phyloP scores from a whole-genome alignment of 805 yeast genomes.

The Lipomyces orientalis region DNA sequence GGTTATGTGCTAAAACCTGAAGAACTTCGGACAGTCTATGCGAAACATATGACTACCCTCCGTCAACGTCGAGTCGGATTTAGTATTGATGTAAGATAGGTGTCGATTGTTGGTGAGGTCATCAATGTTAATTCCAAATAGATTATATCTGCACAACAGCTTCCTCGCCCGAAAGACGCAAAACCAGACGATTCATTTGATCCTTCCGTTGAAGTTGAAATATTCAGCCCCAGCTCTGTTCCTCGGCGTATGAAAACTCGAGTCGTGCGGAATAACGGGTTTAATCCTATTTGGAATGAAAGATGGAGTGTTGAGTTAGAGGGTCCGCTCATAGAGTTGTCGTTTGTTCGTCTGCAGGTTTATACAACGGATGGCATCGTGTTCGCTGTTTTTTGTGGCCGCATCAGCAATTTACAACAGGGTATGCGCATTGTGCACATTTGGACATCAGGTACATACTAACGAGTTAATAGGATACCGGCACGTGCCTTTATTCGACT shows the following conservation, averaged over 20 bases:
- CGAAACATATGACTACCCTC: slow-evolving; percentile 3
- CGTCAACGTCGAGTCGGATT: slow-evolving; percentile 5
- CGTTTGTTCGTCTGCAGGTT: slow-evolving; percentile 48
- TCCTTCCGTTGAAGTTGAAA: slow-evolving; percentile 67
- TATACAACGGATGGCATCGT: slow-evolving; percentile 43
- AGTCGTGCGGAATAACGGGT: slow-evolving; percentile 70
- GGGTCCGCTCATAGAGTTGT: slow-evolving; percentile 43
- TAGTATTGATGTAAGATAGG: slow-evolving; percentile 5
- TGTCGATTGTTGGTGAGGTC: background rate
- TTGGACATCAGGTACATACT: background rate
- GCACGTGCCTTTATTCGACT: slow-evolving; percentile 76
- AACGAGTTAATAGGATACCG: slow-evolving; percentile 55
- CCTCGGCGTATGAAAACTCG: slow-evolving; percentile 41
- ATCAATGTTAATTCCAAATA: background rate
- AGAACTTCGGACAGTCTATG: slow-evolving; percentile 43
- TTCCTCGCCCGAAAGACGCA: slow-evolving; percentile 70
- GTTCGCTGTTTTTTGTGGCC: slow-evolving; percentile 66
- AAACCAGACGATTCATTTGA: slow-evolving; percentile 55
- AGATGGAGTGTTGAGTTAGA: slow-evolving; percentile 53
- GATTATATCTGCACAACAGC: slow-evolving; percentile 81
- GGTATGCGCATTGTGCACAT: slow-evolving; percentile 51
- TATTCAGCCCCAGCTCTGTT: slow-evolving; percentile 40
- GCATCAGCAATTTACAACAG: slow-evolving; percentile 64
- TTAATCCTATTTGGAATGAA: slow-evolving; percentile 83
- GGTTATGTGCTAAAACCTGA: slow-evolving; percentile 86